Evolutionary conservation across 257 asterid species (phyloP), one percentile per base, ranked within the genome.

Genomic region (Salvia rosmarinus): DNA sequence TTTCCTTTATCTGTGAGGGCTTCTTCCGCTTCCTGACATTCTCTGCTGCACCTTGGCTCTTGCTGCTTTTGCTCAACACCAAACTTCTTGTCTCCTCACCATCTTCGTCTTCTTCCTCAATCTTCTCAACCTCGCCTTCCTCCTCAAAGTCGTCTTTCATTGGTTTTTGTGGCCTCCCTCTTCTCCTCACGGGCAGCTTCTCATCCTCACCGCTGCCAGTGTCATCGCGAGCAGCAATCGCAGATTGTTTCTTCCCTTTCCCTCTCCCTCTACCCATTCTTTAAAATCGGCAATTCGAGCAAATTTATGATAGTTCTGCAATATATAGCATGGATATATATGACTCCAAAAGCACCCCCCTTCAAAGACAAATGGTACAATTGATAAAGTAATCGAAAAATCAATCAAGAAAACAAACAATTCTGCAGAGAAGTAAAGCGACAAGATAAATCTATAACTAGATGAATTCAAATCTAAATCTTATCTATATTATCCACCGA

Each of bases 191-290:
- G 0, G 85, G 88, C 61, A 82, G 32, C 75, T 89, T 91, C 74
- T 87, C 97, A 42, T 89, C 96, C 75, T 89, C 95, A 9, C 87
- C 93, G 49, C 91, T 87, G 74, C 82, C 87, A 68, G 64, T 51
- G 60, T 85, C 88, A 8, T 83, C 95, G 25, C 80, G 86, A 72
- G 70, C 73, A 52, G 81, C 75, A 67, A 47, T 50, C 49, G 68
- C 75, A 3, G 77, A 60, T 32, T 85, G 86, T 56, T 87, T 89
- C 87, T 86, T 91, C 75, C 86, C 94, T 84, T 87, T 89, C 71
- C 95, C 95, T 81, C 91, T 86, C 25, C 87, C 91, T 85, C 91
- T 82, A 55, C 96, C 93, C 97, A 91, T 89, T 72, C 16, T 81
- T 37, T 4, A 17, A 56, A 74, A 60, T 57, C 70, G 40, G 56